Evolutionary conservation across 495 filamentous ascomycete species (phyloP).

Genomic region (Alectoria sarmentosa): DNA sequence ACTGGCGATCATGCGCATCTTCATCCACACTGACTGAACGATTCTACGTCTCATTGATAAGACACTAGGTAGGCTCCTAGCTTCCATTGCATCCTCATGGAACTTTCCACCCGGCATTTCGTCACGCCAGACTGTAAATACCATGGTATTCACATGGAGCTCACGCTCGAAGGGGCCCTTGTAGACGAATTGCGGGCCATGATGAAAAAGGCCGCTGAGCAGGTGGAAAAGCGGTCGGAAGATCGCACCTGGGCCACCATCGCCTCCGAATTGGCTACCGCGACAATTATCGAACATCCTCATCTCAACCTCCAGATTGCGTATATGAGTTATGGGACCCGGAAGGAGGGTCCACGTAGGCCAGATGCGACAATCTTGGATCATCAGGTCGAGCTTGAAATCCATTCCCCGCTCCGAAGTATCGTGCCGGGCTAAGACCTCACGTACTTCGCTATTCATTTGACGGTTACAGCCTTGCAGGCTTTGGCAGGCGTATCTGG

Average conservation of each 20-base stretch:
- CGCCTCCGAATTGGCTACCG: not conserved
- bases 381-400: not conserved
- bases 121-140: not conserved
- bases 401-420: not conserved
- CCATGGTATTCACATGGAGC: not conserved
- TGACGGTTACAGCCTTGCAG: not conserved
- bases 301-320: not conserved
- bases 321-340: not conserved
- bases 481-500: not conserved
- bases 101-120: too few species aligned
- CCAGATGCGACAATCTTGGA: not conserved
- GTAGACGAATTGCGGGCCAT: not conserved
- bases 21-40: not conserved
- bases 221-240: not conserved
- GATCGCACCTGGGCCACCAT: not conserved
- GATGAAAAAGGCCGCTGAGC: not conserved
- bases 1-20: not conserved
- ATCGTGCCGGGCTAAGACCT: not conserved
- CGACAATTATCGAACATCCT: not conserved
- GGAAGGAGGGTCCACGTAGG: not conserved
- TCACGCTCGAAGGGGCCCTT: not conserved
- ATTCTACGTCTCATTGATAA: not conserved
- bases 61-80: not conserved
- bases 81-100: not conserved
- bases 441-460: not conserved